Conservation (phyloP, 2,329 filamentous ascomycete genomes). For the Penicillium sp. region DNA sequence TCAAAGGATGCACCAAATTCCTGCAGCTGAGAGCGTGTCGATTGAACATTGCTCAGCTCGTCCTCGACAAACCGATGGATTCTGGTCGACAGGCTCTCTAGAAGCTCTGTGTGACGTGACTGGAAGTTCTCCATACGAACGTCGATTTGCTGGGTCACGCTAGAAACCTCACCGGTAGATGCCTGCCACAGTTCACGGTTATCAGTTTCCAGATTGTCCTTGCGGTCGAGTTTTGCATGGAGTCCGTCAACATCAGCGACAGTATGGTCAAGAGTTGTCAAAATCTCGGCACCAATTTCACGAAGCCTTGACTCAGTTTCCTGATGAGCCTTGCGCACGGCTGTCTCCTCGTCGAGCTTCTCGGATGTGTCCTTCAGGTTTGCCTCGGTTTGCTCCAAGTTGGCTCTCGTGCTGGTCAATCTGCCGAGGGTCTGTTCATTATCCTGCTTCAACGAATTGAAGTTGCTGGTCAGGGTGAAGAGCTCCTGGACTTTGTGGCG, state of each 20-base stretch:
- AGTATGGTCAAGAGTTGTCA: constrained; percentile 76
- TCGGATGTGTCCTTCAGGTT: constrained; percentile 78
- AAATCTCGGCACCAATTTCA: constrained; percentile 72
- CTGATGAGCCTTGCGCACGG: constrained; percentile 81
- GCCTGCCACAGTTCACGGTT: constrained; percentile 81
- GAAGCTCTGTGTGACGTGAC: constrained; percentile 70
- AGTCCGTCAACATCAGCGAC: constrained; percentile 80
- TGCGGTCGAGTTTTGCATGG: constrained; percentile 83
- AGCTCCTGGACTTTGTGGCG: constrained; percentile 94
- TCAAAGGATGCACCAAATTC: constrained; percentile 71
- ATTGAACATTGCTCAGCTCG: constrained; percentile 72
- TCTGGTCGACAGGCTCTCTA: constrained; percentile 68
- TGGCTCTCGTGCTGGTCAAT: constrained; percentile 77
- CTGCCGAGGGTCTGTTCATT: constrained; percentile 74
- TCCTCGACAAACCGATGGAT: constrained; percentile 77
- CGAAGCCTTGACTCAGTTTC: constrained; percentile 79
- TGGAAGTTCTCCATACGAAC: constrained; percentile 73
- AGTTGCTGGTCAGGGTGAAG: constrained; percentile 81
- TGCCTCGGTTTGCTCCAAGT: constrained; percentile 86
- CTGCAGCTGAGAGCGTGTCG: constrained; percentile 72
- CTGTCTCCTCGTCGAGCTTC: constrained; percentile 76
- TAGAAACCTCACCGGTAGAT: constrained; percentile 74
- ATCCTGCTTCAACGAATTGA: constrained; percentile 87
- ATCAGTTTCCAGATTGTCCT: constrained; percentile 77
- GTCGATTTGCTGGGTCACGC: constrained; percentile 79